Conservation (phyloP, 139 green algal species). For the Nannochloris sp. region DNA sequence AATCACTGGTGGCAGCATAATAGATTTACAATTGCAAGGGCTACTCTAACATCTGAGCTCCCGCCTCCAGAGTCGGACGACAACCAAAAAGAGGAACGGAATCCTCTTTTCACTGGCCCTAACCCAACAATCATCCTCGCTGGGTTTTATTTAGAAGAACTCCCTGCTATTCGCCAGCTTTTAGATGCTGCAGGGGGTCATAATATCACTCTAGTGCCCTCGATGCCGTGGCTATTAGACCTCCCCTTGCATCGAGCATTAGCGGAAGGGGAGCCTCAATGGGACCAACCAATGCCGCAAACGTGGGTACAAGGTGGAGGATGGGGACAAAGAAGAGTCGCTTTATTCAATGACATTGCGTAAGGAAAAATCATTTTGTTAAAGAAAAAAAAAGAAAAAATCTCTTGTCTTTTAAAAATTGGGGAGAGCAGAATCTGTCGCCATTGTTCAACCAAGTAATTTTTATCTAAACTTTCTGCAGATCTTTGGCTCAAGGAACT, state of each 20-base stretch:
- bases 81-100: too few species aligned
- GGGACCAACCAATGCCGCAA: constrained; percentile 1
- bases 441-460: too few species aligned
- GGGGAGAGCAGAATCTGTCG: too few species aligned
- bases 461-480: neutral
- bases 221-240: neutral
- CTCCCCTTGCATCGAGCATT: neutral
- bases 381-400: too few species aligned
- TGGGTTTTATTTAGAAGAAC: constrained; percentile 19
- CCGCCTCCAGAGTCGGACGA: too few species aligned
- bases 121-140: constrained; percentile 8
- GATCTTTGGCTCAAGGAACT: neutral
- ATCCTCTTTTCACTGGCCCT: neutral
- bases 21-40: too few species aligned
- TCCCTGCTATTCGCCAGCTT: constrained; percentile 11
- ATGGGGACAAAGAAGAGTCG: constrained; percentile 19
- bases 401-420: too few species aligned
- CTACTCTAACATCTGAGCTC: too few species aligned
- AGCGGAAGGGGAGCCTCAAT: constrained; percentile 1
- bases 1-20: too few species aligned
- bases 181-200: constrained; percentile 13
- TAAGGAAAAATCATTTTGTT: too few species aligned
- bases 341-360: constrained; percentile 15
- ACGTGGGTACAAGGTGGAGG: constrained; percentile 19
- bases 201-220: neutral